Conservation (phyloP, 345 rosid genomes). For the Eucalyptus curtisii region DNA sequence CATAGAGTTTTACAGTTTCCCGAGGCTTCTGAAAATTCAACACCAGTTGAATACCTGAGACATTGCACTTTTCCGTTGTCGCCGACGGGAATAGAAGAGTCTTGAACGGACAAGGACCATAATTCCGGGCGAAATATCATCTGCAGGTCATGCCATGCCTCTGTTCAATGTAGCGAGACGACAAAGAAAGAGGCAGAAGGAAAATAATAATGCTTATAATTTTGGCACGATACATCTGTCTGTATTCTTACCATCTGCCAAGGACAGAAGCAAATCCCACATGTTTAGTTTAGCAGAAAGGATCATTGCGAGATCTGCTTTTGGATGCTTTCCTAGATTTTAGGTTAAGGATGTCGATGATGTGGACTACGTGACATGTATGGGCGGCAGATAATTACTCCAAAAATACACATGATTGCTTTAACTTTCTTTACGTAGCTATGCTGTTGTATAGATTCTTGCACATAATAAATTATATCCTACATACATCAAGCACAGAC, state of each 20-base stretch:
- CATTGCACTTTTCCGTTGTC: neutral
- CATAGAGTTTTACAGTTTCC: neutral
- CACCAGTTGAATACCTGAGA: neutral
- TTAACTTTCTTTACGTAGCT: neutral
- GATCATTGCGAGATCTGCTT: neutral
- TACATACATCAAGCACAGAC: neutral
- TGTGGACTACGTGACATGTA: neutral
- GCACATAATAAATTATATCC: neutral
- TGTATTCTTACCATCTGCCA: neutral
- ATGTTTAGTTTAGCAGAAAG: neutral
- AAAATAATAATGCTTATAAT: neutral
- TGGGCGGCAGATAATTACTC: neutral
- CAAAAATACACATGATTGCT: neutral
- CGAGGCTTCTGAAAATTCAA: neutral
- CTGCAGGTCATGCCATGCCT: neutral
- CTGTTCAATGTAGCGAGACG: neutral
- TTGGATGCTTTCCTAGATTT: neutral
- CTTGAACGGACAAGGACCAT: neutral
- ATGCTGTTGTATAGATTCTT: neutral
- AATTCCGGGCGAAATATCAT: neutral
- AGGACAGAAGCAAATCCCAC: neutral
- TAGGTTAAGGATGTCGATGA: neutral
- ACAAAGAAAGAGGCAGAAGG: neutral
- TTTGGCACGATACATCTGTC: neutral
- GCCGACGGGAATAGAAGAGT: neutral